phyloP scores from a whole-genome alignment of 495 filamentous ascomycete genomes.

The Aspergillus ostianus region DNA sequence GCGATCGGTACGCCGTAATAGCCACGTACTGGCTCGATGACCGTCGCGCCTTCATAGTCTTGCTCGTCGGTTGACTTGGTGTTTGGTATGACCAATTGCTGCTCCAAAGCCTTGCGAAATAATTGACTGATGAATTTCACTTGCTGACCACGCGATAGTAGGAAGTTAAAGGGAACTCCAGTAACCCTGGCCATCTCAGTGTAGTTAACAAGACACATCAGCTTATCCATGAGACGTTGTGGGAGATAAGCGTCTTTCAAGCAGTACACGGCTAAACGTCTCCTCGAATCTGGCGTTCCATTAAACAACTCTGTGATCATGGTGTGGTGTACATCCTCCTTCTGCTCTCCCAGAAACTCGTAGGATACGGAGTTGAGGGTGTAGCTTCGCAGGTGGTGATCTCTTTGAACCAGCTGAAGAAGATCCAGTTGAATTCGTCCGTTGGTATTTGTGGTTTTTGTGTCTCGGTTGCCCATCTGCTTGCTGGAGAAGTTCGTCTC shows the following conservation, averaged over 20 bases:
- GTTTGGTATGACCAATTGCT: conserved; percentile 92
- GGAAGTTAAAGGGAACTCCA: conserved; percentile 94
- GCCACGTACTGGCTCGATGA: conserved; percentile 90
- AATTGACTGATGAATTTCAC: conserved; percentile 97
- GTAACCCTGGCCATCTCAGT: conserved; percentile 99
- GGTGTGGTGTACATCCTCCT: conserved; percentile 97
- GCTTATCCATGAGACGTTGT: conserved; percentile 92
- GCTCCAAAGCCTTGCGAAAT: conserved; percentile 89
- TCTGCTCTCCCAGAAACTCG: conserved; percentile 97
- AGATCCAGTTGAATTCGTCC: conserved; percentile 92
- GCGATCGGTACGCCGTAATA: conserved; percentile 95
- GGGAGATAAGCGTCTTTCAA: conserved; percentile 97
- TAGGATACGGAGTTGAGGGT: conserved; percentile 95
- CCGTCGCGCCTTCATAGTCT: conserved; percentile 91
- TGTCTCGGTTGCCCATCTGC: conserved; percentile 97
- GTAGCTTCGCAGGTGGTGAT: conserved; percentile 93
- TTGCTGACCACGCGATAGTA: conserved; percentile 90
- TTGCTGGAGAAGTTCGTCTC: conserved; percentile 92
- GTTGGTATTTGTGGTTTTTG: conserved; percentile 89
- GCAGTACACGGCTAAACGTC: conserved; percentile 92
- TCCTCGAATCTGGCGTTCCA: conserved; percentile 85
- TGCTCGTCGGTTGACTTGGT: conserved; percentile 69
- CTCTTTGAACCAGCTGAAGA: conserved; percentile 87
- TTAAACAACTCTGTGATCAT: conserved; percentile 99
- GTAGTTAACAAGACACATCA: conserved; percentile 96